Percentiles rank a stretch among this genome's conserved stretches.
phyloP scores from a whole-genome alignment of 2,329 filamentous ascomycete species.

The Aspergillus bombycis region DNA sequence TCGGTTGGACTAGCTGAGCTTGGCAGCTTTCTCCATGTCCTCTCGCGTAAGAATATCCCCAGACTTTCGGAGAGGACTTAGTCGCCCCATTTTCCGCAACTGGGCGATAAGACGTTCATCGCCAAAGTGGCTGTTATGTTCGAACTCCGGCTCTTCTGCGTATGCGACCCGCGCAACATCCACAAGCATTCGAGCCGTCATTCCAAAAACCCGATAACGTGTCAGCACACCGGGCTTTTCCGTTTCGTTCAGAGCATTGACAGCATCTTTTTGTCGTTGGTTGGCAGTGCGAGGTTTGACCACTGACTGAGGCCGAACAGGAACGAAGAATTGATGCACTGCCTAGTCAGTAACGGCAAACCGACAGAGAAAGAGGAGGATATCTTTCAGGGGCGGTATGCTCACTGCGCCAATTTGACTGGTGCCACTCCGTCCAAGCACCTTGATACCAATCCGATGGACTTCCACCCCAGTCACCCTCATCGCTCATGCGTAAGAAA shows the following conservation, averaged over 20 bases:
- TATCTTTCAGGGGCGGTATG: slow-evolving; percentile 4
- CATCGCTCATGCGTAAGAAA: slow-evolving; percentile 69
- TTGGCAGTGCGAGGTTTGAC: slow-evolving; percentile 56
- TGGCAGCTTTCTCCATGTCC: slow-evolving; percentile 52
- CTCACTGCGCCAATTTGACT: slow-evolving; percentile 69
- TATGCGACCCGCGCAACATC: slow-evolving; percentile 87
- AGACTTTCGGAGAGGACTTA: slow-evolving; percentile 55
- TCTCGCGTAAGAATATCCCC: slow-evolving; percentile 58
- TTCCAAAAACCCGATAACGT: slow-evolving; percentile 87
- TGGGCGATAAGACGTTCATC: slow-evolving; percentile 68
- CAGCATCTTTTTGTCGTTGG: slow-evolving; percentile 46
- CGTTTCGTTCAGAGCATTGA: slow-evolving; percentile 50
- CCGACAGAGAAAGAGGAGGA: neutral
- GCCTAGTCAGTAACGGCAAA: slow-evolving; percentile 24
- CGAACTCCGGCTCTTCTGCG: slow-evolving; percentile 79
- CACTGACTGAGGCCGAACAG: slow-evolving; percentile 71
- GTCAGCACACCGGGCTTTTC: slow-evolving; percentile 50
- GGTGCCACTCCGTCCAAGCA: slow-evolving; percentile 77
- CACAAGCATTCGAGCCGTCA: slow-evolving; percentile 89
- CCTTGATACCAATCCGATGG: slow-evolving; percentile 81
- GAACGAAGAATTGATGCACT: slow-evolving; percentile 91
- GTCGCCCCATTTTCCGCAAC: slow-evolving; percentile 58
- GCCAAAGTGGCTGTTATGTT: slow-evolving; percentile 67
- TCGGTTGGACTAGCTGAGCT: slow-evolving; percentile 10
- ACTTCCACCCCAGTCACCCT: slow-evolving; percentile 46